Conservation (phyloP, 345 rosid genomes). For the Lepidium didymum region DNA sequence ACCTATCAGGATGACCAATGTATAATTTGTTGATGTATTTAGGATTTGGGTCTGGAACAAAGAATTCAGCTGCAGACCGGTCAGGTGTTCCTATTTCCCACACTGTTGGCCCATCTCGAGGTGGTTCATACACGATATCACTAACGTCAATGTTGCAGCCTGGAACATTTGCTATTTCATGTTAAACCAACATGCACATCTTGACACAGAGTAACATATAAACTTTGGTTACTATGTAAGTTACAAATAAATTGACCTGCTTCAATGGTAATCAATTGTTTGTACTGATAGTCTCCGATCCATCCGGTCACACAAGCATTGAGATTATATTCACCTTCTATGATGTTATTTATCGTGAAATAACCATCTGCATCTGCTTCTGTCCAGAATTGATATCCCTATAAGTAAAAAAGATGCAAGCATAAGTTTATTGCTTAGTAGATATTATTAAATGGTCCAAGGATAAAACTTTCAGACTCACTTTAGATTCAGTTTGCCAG, state of each 20-base stretch:
- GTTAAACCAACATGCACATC: background rate
- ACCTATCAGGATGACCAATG: conserved; percentile 67
- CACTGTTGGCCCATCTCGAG: conserved; percentile 70
- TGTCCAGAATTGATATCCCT: conserved; percentile 87
- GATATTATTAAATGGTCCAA: background rate
- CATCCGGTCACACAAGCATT: conserved; percentile 69
- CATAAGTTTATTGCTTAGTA: background rate
- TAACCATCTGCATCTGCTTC: conserved; percentile 48
- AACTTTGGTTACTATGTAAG: background rate
- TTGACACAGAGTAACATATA: background rate
- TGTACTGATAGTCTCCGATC: conserved; percentile 58
- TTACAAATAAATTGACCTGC: conserved; percentile 34
- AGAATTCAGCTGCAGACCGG: conserved; percentile 70
- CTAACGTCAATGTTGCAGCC: conserved; percentile 52
- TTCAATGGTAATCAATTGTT: conserved; percentile 32
- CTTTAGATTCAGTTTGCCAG: conserved; percentile 85
- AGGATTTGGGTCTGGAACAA: conserved; percentile 66
- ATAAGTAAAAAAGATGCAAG: background rate
- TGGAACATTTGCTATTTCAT: background rate
- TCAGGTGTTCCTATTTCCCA: conserved; percentile 93
- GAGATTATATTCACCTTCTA: conserved; percentile 56
- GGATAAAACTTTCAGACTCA: background rate
- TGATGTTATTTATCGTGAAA: conserved; percentile 40
- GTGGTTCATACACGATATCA: conserved; percentile 50
- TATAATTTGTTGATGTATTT: conserved; percentile 57